Evolutionary conservation across 768 basidiomycete genomes (phyloP).

Genomic region (Leucosporidium creatinivorum): DNA sequence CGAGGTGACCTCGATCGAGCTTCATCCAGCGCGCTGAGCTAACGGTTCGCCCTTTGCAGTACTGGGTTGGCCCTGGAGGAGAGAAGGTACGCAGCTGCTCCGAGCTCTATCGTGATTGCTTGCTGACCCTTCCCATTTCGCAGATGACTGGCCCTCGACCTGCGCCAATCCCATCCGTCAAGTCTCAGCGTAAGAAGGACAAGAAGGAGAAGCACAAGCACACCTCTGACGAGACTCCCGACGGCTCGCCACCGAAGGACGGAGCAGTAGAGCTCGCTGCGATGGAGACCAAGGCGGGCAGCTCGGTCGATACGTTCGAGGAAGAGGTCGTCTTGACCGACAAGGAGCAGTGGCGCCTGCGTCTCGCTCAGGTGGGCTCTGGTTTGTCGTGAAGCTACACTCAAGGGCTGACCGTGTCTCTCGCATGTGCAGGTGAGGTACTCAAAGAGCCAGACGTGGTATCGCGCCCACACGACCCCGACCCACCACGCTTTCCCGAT

Average conservation of each 20-base stretch:
- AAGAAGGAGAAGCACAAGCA: not conserved
- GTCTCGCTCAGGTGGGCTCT: conserved; percentile 66
- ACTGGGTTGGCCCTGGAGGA: conserved; percentile 10
- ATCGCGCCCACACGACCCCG: conserved; percentile 72
- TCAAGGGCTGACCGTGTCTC: conserved; percentile 27
- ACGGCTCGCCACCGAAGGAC: not conserved
- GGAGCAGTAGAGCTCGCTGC: not conserved
- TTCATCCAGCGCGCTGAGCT: not conserved
- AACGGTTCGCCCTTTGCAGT: not conserved
- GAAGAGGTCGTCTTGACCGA: conserved; percentile 65
- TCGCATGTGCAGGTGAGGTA: not conserved
- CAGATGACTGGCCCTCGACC: not conserved
- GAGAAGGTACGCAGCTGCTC: not conserved
- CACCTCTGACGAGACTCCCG: not conserved
- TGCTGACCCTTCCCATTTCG: no score
- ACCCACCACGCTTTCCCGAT: conserved; percentile 50
- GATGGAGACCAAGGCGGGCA: conserved; percentile 1
- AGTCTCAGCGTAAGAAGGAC: not conserved
- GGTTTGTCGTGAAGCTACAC: no score
- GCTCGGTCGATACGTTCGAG: conserved; percentile 52
- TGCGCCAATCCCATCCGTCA: not conserved
- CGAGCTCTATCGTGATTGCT: no score
- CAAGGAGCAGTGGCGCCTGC: conserved; percentile 57
- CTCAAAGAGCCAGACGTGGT: conserved; percentile 67
- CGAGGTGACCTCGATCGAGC: not conserved